Conservation (phyloP, 352 stramenopile genomes). For the Peronospora belbahrii region DNA sequence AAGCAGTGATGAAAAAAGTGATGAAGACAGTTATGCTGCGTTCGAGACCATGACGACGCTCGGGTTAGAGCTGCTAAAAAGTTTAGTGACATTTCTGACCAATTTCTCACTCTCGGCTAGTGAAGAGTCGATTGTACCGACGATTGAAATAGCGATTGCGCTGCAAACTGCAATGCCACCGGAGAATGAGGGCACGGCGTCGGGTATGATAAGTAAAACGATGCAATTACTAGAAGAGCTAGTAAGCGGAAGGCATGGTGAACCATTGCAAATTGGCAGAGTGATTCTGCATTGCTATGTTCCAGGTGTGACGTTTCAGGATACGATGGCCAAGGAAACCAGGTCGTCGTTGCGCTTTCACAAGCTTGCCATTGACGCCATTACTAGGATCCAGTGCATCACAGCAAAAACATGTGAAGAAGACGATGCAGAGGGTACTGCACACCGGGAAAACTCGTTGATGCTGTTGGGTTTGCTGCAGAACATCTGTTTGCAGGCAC, state of each 20-base stretch:
- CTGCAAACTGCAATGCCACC: constrained; percentile 40
- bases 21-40: constrained; percentile 19
- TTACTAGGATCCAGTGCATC: constrained; percentile 31
- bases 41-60: constrained; percentile 37
- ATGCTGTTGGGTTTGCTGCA: constrained; percentile 55
- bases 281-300: constrained; percentile 71
- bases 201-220: constrained; percentile 30
- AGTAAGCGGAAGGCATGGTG: constrained; percentile 43
- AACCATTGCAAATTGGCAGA: constrained; percentile 41
- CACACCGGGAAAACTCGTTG: constrained; percentile 31
- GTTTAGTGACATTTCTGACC: constrained; percentile 45
- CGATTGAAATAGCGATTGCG: constrained; percentile 54
- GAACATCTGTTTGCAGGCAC: constrained; percentile 69
- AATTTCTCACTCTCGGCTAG: constrained; percentile 57
- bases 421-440: constrained; percentile 25
- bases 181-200: constrained; percentile 34
- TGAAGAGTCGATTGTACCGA: constrained; percentile 67
- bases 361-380: constrained; percentile 48
- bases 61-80: constrained; percentile 55
- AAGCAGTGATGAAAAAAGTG: constrained; percentile 23
- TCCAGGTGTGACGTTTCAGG: constrained; percentile 58
- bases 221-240: constrained; percentile 40
- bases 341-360: constrained; percentile 55
- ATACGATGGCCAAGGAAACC: constrained; percentile 44
- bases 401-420: constrained; percentile 15